These are phyloP conservation scores for Trypanosoma caninum DNA, from an alignment of 208 protist genomes.

Conservation along the genomic window DNA sequence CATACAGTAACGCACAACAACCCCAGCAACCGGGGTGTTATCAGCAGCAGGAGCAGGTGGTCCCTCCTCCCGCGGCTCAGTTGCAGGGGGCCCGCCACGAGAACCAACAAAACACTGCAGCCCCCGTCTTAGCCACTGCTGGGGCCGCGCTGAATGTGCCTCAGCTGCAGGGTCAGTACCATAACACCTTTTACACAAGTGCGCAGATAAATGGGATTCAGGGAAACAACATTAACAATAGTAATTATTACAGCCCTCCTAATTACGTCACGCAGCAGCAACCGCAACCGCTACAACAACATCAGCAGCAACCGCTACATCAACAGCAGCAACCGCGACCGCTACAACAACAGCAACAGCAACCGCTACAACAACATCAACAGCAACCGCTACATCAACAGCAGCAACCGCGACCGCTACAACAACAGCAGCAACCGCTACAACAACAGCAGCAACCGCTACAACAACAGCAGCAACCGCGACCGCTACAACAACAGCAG, in stretches of 20 bases:
- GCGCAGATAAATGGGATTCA: background rate
- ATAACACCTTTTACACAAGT: background rate
- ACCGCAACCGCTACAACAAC: constrained; percentile 5
- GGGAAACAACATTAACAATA: no score
- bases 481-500: no score
- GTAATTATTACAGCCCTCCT: constrained; percentile 3
- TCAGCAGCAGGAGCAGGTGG: constrained; percentile 4
- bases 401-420: no score
- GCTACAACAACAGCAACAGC: constrained; percentile 7
- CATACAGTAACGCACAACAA: constrained; percentile 10
- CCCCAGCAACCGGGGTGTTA: background rate
- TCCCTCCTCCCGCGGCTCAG: background rate
- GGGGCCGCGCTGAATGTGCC: background rate
- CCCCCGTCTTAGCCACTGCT: background rate
- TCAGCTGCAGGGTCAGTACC: background rate
- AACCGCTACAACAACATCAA: no score
- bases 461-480: no score
- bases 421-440: no score
- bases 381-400: no score
- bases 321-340: constrained; percentile 1
- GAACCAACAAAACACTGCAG: no score
- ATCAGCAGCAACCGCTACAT: constrained; percentile 7
- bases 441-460: no score
- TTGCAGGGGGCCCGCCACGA: no score
- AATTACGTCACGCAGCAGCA: constrained; percentile 15